Percentiles rank a stretch among this genome's conserved stretches.
These are phyloP conservation scores for Spathaspora arborariae DNA, from an alignment of 805 yeast species.

Conservation along the genomic window DNA sequence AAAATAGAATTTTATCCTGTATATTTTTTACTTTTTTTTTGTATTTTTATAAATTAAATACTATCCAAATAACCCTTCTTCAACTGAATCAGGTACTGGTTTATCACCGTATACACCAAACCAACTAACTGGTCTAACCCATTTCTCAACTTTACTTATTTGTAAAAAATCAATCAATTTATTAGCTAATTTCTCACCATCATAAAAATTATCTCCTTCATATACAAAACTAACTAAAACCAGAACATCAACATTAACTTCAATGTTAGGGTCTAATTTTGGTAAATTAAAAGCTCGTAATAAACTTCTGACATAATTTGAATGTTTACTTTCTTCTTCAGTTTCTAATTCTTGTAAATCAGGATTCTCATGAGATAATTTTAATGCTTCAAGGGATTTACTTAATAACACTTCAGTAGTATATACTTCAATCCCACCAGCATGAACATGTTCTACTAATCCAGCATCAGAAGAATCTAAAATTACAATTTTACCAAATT, in stretches of 20 bases:
- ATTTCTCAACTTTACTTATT: constrained; percentile 14
- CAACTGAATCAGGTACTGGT: constrained; percentile 63
- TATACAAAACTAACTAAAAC: constrained; percentile 43
- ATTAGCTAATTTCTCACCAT: constrained; percentile 54
- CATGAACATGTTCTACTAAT: constrained; percentile 21
- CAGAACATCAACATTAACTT: constrained; percentile 2
- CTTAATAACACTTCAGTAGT: constrained; percentile 29
- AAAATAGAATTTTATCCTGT: not conserved
- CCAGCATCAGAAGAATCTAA: constrained; percentile 76
- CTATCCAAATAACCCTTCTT: constrained; percentile 71
- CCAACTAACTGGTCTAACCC: constrained; percentile 77
- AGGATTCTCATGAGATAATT: constrained; percentile 13
- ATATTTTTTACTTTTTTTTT: no score
- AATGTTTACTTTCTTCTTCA: constrained; percentile 2
- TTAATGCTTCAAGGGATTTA: constrained; percentile 26
- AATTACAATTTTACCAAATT: constrained; percentile 47
- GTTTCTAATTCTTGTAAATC: constrained; percentile 1
- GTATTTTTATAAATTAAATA: not conserved
- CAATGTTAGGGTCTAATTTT: not conserved
- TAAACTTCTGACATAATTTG: constrained; percentile 11
- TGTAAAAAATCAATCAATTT: constrained; percentile 24
- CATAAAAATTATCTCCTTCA: constrained; percentile 85
- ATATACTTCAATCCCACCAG: constrained; percentile 23
- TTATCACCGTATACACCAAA: constrained; percentile 75
- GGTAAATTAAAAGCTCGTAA: constrained; percentile 4